Conservation (phyloP, 768 basidiomycete species). For the Pholiota microspora region DNA sequence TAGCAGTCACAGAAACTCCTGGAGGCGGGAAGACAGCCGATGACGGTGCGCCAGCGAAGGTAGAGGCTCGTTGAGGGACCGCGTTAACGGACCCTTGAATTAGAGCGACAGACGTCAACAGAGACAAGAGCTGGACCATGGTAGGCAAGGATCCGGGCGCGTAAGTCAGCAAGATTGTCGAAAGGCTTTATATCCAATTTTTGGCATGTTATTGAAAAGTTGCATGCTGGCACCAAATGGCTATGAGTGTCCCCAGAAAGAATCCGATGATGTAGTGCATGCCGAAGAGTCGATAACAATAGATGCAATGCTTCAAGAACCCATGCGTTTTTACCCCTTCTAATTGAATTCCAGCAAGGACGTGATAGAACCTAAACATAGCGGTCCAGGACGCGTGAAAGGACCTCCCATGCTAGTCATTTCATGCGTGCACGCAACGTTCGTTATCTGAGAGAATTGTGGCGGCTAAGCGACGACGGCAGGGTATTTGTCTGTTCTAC, state of each 20-base stretch:
- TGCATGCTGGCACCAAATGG: background rate
- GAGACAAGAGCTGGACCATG: constrained; percentile 1
- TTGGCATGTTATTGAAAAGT: background rate
- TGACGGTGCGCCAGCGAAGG: constrained; percentile 41
- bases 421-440: background rate
- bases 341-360: background rate
- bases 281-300: background rate
- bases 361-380: background rate
- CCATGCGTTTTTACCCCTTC: background rate
- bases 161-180: background rate
- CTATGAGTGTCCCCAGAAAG: background rate
- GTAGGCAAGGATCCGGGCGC: background rate
- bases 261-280: background rate
- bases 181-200: background rate
- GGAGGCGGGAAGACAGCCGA: constrained; percentile 42
- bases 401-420: background rate
- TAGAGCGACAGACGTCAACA: background rate
- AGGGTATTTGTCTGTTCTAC: background rate
- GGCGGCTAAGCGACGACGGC: background rate
- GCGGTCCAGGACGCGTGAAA: background rate
- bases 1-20: constrained; percentile 31
- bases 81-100: background rate
- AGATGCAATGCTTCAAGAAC: background rate
- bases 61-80: constrained; percentile 26
- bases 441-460: background rate